Conservation (phyloP, 129 eudicot genomes). For the Chrysanthemum lavandulifolium region DNA sequence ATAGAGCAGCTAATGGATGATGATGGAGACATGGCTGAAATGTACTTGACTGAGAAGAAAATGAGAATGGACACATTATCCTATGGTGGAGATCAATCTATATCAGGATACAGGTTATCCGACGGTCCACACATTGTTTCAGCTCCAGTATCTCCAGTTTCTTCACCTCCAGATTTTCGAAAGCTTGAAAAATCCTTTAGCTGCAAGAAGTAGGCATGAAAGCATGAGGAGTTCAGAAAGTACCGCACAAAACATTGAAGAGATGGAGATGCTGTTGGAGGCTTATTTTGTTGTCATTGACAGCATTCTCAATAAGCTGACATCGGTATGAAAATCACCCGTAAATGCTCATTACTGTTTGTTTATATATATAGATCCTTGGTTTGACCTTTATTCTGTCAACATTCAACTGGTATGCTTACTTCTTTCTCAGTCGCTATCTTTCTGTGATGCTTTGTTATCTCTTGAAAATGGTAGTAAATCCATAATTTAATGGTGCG, state of each 20-base stretch:
- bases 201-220: slow-evolving; percentile 81
- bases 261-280: slow-evolving; percentile 92
- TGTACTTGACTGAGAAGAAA: slow-evolving; percentile 97
- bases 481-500: not conserved
- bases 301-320: slow-evolving; percentile 86
- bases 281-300: slow-evolving; percentile 95
- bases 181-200: slow-evolving; percentile 75
- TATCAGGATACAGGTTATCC: slow-evolving; percentile 57
- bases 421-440: not conserved
- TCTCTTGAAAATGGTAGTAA: not conserved
- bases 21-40: slow-evolving; percentile 99
- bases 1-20: slow-evolving; percentile 99
- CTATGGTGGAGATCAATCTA: slow-evolving; percentile 76
- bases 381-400: slow-evolving; percentile 21
- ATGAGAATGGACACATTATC: not conserved
- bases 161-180: slow-evolving; percentile 69
- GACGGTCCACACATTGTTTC: slow-evolving; percentile 60
- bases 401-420: slow-evolving; percentile 90
- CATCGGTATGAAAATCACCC: slow-evolving; percentile 54
- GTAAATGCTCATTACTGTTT: not conserved
- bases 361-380: not conserved
- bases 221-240: slow-evolving; percentile 80
- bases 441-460: not conserved
- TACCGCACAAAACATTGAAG: slow-evolving; percentile 60
- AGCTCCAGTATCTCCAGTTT: slow-evolving; percentile 93